Percentiles rank a stretch among this genome's conserved stretches.
These are phyloP conservation scores for Penicillium crustosum DNA, from an alignment of 2,329 filamentous ascomycete genomes.

Conservation along the genomic window DNA sequence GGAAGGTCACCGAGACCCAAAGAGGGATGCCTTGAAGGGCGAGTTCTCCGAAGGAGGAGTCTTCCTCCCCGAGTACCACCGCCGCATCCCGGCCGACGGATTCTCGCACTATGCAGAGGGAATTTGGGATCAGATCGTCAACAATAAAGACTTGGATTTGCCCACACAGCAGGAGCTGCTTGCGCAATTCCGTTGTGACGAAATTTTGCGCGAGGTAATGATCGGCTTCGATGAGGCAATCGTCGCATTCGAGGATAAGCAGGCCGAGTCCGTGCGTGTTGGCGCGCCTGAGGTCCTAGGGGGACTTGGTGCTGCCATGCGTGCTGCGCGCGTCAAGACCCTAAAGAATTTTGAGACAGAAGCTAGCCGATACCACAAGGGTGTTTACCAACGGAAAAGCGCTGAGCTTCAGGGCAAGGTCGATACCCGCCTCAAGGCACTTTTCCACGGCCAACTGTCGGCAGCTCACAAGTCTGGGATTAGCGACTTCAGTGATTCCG, in stretches of 20 bases:
- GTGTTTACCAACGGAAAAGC: constrained; percentile 83
- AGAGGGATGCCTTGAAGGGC: constrained; percentile 58
- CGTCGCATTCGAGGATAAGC: constrained; percentile 78
- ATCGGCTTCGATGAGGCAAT: constrained; percentile 80
- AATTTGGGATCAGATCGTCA: constrained; percentile 97
- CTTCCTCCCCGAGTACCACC: constrained; percentile 91
- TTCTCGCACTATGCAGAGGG: constrained; percentile 91
- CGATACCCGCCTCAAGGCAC: constrained; percentile 79
- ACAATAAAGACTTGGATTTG: constrained; percentile 96
- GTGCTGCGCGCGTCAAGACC: constrained; percentile 67
- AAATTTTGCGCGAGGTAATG: constrained; percentile 88
- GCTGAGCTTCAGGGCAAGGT: constrained; percentile 83
- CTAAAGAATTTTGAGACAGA: constrained; percentile 85
- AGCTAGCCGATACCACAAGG: constrained; percentile 94
- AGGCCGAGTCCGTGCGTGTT: constrained; percentile 69
- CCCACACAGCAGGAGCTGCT: constrained; percentile 96
- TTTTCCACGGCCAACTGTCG: constrained; percentile 84
- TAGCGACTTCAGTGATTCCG: constrained; percentile 78
- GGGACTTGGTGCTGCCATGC: constrained; percentile 73
- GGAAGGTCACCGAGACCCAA: constrained; percentile 72
- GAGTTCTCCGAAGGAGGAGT: constrained; percentile 78
- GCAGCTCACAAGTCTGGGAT: constrained; percentile 90
- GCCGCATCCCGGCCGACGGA: constrained; percentile 94
- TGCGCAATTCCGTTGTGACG: constrained; percentile 95
- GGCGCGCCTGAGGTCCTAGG: constrained; percentile 72